Conservation (phyloP, 805 yeast species). For the Candida tallmaniae region DNA sequence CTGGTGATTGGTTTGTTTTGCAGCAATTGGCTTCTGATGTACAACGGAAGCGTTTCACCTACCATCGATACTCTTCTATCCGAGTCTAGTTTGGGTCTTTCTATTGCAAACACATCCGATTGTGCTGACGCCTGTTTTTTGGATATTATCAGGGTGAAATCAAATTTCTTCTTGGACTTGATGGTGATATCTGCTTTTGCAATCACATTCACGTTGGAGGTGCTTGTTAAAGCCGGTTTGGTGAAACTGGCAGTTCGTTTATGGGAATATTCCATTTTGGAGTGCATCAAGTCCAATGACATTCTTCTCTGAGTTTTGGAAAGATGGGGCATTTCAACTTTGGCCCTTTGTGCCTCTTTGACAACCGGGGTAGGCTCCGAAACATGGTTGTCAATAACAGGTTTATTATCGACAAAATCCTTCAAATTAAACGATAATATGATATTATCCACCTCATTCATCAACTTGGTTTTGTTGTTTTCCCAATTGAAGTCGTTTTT, state of each 20-base stretch:
- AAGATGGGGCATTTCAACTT: conserved; percentile 14
- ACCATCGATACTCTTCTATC: conserved; percentile 32
- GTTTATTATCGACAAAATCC: conserved; percentile 2
- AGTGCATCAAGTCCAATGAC: conserved; percentile 26
- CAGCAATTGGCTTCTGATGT: conserved; percentile 21
- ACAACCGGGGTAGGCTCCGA: background rate
- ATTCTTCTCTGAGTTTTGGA: conserved; percentile 19
- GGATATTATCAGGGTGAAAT: conserved; percentile 9
- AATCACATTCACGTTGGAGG: conserved; percentile 31
- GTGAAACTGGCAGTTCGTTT: conserved; percentile 15
- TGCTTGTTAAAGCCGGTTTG: conserved; percentile 27
- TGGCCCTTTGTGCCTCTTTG: background rate
- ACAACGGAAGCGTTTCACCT: conserved; percentile 32
- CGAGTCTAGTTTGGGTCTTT: background rate
- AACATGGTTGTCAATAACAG: background rate
- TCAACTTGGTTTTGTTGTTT: conserved; percentile 8
- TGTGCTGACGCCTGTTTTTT: conserved; percentile 1
- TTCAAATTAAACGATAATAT: conserved; percentile 9
- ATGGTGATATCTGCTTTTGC: conserved; percentile 13
- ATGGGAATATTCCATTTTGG: conserved; percentile 4
- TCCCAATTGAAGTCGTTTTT: conserved; percentile 12
- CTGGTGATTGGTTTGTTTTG: conserved; percentile 4
- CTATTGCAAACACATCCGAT: too few relatives aligned
- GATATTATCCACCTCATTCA: conserved; percentile 15
- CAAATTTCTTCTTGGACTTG: conserved; percentile 16